Evolutionary conservation across 1,139 yeast genomes (phyloP).

Genomic region (Lodderomyces metapsilosis): DNA sequence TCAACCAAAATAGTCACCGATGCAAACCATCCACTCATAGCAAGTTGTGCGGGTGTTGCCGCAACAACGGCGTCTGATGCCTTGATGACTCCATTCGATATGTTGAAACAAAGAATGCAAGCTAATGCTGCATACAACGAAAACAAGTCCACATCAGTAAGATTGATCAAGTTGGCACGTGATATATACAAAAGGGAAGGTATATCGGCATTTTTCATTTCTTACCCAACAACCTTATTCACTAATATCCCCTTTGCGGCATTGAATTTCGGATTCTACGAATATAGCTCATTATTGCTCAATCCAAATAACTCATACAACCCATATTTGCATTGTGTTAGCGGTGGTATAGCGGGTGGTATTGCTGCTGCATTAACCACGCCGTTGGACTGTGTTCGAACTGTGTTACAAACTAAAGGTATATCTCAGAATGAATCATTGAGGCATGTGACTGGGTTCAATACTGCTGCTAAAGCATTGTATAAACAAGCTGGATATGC

Average conservation of each 20-base stretch:
- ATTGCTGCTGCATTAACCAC: conserved; percentile 95
- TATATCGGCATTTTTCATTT: conserved; percentile 76
- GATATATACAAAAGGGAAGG: conserved; percentile 75
- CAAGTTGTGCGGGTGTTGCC: conserved; percentile 87
- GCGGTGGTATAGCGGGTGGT: conserved; percentile 97
- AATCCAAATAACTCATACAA: conserved; percentile 81
- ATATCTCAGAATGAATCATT: conserved; percentile 50
- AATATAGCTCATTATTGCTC: conserved; percentile 69
- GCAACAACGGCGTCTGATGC: conserved; percentile 95
- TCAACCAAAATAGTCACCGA: conserved; percentile 49
- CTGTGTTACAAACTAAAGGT: conserved; percentile 80
- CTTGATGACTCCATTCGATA: conserved; percentile 97
- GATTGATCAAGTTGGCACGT: conserved; percentile 37
- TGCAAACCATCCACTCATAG: conserved; percentile 75
- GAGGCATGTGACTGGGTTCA: conserved; percentile 64
- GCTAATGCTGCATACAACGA: conserved; percentile 20
- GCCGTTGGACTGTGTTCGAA: conserved; percentile 93
- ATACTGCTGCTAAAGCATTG: conserved; percentile 69
- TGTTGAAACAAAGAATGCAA: conserved; percentile 74
- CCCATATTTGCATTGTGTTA: conserved; percentile 87
- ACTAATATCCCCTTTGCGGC: conserved; percentile 97
- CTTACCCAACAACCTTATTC: conserved; percentile 91
- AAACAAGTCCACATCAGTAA: conserved; percentile 20
- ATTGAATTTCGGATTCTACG: conserved; percentile 90
- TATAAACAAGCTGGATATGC: conserved; percentile 61